A percentile compares a stretch with the other conserved stretches of the same genome.
phyloP scores from a whole-genome alignment of 2,329 filamentous ascomycete genomes.

The Fusarium sp. region DNA sequence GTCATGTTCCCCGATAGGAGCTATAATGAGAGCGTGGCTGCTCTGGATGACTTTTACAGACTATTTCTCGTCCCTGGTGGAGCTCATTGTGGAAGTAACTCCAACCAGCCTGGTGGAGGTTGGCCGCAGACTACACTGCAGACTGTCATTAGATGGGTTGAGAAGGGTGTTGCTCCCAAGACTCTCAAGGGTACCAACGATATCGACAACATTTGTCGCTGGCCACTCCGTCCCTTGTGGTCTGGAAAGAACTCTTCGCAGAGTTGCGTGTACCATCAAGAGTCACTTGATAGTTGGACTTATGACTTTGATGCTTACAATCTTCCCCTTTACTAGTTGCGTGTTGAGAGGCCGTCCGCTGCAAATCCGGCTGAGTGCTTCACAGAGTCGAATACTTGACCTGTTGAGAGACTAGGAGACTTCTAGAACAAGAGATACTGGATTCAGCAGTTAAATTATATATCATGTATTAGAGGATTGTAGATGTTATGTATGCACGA shows the following conservation, averaged over 20 bases:
- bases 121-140: conserved; percentile 73
- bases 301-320: conserved; percentile 33
- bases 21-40: conserved; percentile 54
- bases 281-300: conserved; percentile 33
- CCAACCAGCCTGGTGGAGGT: conserved; percentile 56
- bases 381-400: too few species aligned
- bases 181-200: conserved; percentile 47
- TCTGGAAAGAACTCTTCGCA: conserved; percentile 6
- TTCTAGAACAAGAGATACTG: too few species aligned
- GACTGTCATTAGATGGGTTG: conserved; percentile 76
- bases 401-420: too few species aligned
- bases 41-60: conserved; percentile 66
- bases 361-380: too few species aligned
- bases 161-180: conserved; percentile 61
- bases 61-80: conserved; percentile 67
- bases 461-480: too few species aligned
- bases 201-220: conserved; percentile 54
- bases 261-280: conserved; percentile 29
- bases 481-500: too few species aligned
- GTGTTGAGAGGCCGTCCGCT: too few species aligned
- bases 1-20: conserved; percentile 38
- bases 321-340: conserved; percentile 18
- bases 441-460: too few species aligned
- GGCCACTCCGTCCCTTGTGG: conserved; percentile 49
- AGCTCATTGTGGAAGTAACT: conserved; percentile 63